Base-by-base conservation (phyloP, 805 yeast species). In the Torulaspora quercuum region DNA sequence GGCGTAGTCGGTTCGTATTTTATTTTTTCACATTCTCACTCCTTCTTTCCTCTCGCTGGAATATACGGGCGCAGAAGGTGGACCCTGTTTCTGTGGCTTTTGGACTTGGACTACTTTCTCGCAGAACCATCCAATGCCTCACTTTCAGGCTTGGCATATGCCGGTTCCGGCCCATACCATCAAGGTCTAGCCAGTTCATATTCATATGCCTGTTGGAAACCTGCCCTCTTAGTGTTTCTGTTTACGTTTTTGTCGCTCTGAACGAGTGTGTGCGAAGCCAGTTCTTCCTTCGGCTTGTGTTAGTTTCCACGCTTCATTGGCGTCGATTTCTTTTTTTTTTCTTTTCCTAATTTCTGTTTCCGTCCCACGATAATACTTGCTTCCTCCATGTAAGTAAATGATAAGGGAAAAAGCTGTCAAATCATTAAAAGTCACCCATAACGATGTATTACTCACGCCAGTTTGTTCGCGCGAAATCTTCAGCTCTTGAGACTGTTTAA, bases 31-130 rank as follows among this genome's bases (percentile, higher is more conserved):
- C n/a, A n/a, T n/a, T n/a, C n/a, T n/a, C n/a, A n/a, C 30, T 9
- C 15, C 30, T 15, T 21, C n/a, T 27, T 27, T 27, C 30, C 30
- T 21, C 29, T 25, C 29, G 16, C n/a, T 25, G 29, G 15, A 25
- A 25, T 15, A 6, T 15, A 30, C 22, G 26, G 26, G 12, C 26
- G 11, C n/a, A n/a, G n/a, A n/a, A n/a, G n/a, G n/a, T 15, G 29
- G 29, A 26, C 29, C 29, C 29, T 26, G 29, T 19, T 5, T n/a
- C n/a, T n/a, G n/a, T n/a, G n/a, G n/a, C n/a, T n/a, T n/a, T n/a
- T n/a, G n/a, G n/a, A n/a, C n/a, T n/a, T n/a, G n/a, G n/a, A n/a
- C n/a, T n/a, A n/a, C n/a, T n/a, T n/a, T n/a, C n/a, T n/a, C n/a
- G n/a, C n/a, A n/a, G n/a, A n/a, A n/a, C n/a, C 16, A 26, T 17